Base-by-base conservation (phyloP, 305 asterid genomes). In the Andrographis paniculata region DNA sequence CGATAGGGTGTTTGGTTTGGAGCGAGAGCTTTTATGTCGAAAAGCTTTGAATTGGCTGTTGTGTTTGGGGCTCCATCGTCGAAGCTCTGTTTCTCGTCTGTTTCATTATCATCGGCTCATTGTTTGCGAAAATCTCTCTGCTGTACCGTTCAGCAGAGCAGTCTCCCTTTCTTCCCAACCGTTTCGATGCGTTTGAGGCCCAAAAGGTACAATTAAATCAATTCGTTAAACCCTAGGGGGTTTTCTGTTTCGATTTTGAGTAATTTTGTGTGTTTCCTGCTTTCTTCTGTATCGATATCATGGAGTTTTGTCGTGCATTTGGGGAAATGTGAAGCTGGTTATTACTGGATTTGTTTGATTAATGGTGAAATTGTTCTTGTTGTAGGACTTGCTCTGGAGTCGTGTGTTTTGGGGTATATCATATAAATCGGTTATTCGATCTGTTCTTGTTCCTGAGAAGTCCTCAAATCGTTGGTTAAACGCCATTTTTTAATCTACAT, bases 151-250 rank as follows among this genome's bases (percentile, higher is more conserved):
- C 81, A 71, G 83, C 92, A 70, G 84, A 71, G 81, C 59, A 20
- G 24, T 59, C 55, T 16, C 53, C 53, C 9, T 66, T 52, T 54
- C 57, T 63, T 53, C 57, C 75, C 80, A 48, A 42, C 75, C 53
- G 71, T 63, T 75, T 82, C 94, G 77, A 89, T 89, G 97, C 95
- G 87, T 89, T 84, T 89, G 95, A 84, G 93, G 94, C 82, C 87
- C 74, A 79, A 65, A 74, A 88, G 97, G 97, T 88, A 45, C 38
- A 45, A 1, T 0, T 0, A 2, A 6, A 14, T 41, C 45, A 14
- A 24, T 14, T 17, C 24, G 58, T 56, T 53, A 60, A 69, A 59
- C 70, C 75, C 73, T 43, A 37, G 0, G 39, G 42, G 57, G 62
- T 51, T 46, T 61, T 53, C 4, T 30, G 42, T 21, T 8, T 4